These are phyloP conservation scores for Starmerella bacillaris DNA, from an alignment of 805 yeast species.

Conservation along the genomic window DNA sequence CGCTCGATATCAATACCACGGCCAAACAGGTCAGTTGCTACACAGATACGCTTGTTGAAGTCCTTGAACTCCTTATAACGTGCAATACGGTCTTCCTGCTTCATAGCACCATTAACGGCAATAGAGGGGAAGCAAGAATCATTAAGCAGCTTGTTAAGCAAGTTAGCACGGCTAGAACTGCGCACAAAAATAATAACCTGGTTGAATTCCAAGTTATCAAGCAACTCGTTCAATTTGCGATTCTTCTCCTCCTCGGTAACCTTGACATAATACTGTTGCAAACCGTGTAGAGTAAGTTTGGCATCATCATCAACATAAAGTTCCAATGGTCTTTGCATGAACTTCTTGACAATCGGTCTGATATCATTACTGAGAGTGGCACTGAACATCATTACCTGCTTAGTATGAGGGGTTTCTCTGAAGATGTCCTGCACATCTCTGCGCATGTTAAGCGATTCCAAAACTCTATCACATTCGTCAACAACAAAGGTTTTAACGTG, in stretches of 20 bases:
- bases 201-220: conserved; percentile 89
- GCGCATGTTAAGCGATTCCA: conserved; percentile 85
- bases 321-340: conserved; percentile 95
- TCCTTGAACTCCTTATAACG: conserved; percentile 93
- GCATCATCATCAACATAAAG: conserved; percentile 95
- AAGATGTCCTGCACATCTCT: conserved; percentile 96
- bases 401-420: conserved; percentile 93
- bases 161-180: conserved; percentile 80
- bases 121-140: conserved; percentile 94
- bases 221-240: conserved; percentile 74
- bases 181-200: conserved; percentile 94
- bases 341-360: conserved; percentile 91
- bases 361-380: conserved; percentile 90
- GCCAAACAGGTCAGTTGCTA: conserved; percentile 94
- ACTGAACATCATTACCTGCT: conserved; percentile 98
- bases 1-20: conserved; percentile 99
- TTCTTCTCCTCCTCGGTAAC: conserved; percentile 82
- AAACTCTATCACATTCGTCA: conserved; percentile 96
- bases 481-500: conserved; percentile 86
- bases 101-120: conserved; percentile 86
- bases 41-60: conserved; percentile 96
- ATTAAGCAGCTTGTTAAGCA: conserved; percentile 70
- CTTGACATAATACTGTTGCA: conserved; percentile 89
- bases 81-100: conserved; percentile 95
- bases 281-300: conserved; percentile 90